Evolutionary conservation across 1,139 yeast species (phyloP).

Genomic region (Saccharomyces uvarum): DNA sequence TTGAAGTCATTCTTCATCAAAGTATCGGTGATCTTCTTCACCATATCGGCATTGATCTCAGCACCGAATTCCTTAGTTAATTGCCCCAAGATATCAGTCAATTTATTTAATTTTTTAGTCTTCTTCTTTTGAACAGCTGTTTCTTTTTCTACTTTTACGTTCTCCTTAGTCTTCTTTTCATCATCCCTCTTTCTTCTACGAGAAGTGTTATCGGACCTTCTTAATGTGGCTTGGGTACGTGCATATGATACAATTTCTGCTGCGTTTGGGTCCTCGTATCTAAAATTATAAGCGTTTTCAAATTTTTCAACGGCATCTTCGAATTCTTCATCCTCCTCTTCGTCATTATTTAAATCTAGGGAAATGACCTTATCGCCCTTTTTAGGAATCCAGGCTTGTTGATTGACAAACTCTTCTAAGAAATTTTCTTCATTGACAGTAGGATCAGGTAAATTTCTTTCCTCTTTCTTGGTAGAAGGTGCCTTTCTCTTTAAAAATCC

Average conservation of each 20-base stretch:
- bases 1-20: slow-evolving; percentile 83
- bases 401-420: slow-evolving; percentile 60
- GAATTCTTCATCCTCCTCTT: slow-evolving; percentile 64
- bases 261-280: slow-evolving; percentile 86
- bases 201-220: slow-evolving; percentile 67
- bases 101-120: slow-evolving; percentile 65
- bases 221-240: slow-evolving; percentile 84
- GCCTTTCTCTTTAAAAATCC: slow-evolving; percentile 2
- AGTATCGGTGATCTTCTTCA: slow-evolving; percentile 59
- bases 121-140: slow-evolving; percentile 65
- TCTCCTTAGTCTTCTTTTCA: slow-evolving; percentile 47
- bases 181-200: slow-evolving; percentile 79
- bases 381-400: slow-evolving; percentile 84
- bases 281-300: slow-evolving; percentile 87
- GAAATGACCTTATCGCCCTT: slow-evolving; percentile 46
- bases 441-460: slow-evolving; percentile 56
- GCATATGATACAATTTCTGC: slow-evolving; percentile 95
- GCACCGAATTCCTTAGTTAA: slow-evolving; percentile 80
- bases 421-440: slow-evolving; percentile 56
- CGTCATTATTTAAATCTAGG: slow-evolving; percentile 42
- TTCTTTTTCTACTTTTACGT: slow-evolving; percentile 50
- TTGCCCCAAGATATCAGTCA: slow-evolving; percentile 66
- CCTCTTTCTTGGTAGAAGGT: slow-evolving; percentile 16
- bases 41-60: slow-evolving; percentile 53
- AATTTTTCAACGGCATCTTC: slow-evolving; percentile 87